Conservation (phyloP, 2,329 filamentous ascomycete species). For the Diaporthe amygdali region DNA sequence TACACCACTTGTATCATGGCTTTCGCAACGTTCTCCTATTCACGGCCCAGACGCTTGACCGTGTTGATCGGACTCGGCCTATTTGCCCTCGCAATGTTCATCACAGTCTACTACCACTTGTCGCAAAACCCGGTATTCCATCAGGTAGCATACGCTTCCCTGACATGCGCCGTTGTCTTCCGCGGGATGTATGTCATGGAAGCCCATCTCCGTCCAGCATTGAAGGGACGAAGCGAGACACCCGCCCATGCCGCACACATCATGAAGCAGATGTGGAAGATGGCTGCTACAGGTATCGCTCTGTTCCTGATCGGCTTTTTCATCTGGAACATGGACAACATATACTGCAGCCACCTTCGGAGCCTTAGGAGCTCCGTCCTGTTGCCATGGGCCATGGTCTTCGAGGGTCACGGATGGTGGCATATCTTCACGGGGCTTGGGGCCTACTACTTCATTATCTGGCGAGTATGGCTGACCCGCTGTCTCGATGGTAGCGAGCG, state of each 20-base stretch:
- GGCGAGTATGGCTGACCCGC: conserved; percentile 82
- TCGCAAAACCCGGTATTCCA: conserved; percentile 85
- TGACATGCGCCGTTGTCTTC: conserved; percentile 74
- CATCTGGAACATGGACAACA: conserved; percentile 81
- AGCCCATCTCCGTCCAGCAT: conserved; percentile 49
- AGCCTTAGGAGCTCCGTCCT: conserved; percentile 71
- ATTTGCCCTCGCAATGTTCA: conserved; percentile 68
- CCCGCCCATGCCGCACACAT: conserved; percentile 52
- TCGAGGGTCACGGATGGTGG: conserved; percentile 67
- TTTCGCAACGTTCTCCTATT: conserved; percentile 76
- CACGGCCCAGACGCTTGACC: conserved; percentile 51
- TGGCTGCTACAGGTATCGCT: conserved; percentile 70
- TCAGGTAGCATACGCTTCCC: conserved; percentile 76
- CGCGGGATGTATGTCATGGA: conserved; percentile 80
- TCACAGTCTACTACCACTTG: conserved; percentile 79
- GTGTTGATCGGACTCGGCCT: conserved; percentile 43
- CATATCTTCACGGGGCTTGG: conserved; percentile 83
- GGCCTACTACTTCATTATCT: conserved; percentile 84
- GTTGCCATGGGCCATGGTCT: conserved; percentile 79
- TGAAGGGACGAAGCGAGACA: conserved; percentile 45
- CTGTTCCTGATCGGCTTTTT: conserved; percentile 78
- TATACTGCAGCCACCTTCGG: conserved; percentile 71
- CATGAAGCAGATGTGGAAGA: conserved; percentile 73
- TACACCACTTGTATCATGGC: conserved; percentile 63
- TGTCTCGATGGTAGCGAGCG: conserved; percentile 76